Conservation (phyloP, 1,284 basidiomycete species). For the Sparassis latifolia region DNA sequence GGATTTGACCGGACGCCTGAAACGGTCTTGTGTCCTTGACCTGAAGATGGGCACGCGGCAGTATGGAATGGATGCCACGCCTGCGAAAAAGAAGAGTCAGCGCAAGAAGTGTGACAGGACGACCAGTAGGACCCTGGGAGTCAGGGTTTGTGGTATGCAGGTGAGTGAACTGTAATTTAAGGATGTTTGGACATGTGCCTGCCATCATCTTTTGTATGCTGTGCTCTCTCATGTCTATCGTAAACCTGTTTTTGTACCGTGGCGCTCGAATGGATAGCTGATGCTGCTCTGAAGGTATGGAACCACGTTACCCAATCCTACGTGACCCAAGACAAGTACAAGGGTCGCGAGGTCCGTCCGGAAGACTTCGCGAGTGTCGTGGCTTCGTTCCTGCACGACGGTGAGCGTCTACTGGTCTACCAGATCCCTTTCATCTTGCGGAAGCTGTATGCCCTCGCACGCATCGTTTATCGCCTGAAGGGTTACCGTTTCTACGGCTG, state of each 20-base stretch:
- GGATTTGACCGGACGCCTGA: slow-evolving; percentile 93
- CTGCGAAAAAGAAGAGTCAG: slow-evolving; percentile 94
- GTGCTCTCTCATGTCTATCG: not conserved
- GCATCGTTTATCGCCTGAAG: slow-evolving; percentile 81
- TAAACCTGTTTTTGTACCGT: too few species aligned
- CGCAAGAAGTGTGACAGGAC: slow-evolving; percentile 97
- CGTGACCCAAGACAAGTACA: slow-evolving; percentile 95
- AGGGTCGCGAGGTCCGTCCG: slow-evolving; percentile 82
- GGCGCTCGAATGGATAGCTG: slow-evolving; percentile 12
- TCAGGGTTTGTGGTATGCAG: slow-evolving; percentile 98
- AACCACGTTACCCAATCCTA: slow-evolving; percentile 79
- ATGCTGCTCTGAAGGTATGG: slow-evolving; percentile 66
- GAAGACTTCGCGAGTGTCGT: slow-evolving; percentile 84
- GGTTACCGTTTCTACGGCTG: slow-evolving; percentile 99
- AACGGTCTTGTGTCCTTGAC: slow-evolving; percentile 93
- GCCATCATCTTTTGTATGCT: not conserved
- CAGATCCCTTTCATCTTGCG: slow-evolving; percentile 90
- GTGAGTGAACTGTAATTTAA: slow-evolving; percentile 40
- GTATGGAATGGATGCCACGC: slow-evolving; percentile 93
- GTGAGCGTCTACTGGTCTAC: slow-evolving; percentile 77
- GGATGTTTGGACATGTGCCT: slow-evolving; percentile 2
- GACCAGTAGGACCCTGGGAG: slow-evolving; percentile 86
- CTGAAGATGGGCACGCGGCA: slow-evolving; percentile 99
- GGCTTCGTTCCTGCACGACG: slow-evolving; percentile 82
- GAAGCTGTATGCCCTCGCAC: slow-evolving; percentile 91